phyloP scores from a whole-genome alignment of 2,329 filamentous ascomycete species.

The Trichoderma sp. region DNA sequence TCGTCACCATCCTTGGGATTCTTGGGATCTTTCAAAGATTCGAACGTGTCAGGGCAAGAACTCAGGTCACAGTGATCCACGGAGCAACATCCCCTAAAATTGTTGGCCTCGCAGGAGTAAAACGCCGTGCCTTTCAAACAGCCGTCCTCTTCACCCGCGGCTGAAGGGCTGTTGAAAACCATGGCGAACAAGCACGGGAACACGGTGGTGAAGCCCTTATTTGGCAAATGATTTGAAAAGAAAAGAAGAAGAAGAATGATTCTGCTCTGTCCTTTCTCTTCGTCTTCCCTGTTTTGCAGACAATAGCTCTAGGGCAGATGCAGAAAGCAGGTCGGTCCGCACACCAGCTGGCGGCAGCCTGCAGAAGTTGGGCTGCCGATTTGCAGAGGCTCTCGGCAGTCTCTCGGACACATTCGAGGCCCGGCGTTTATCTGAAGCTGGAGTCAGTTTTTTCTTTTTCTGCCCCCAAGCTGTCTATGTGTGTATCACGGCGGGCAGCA shows the following conservation, averaged over 20 bases:
- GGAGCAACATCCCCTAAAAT: slow-evolving; percentile 50
- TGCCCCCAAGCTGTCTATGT: not conserved
- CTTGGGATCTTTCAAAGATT: slow-evolving; percentile 4
- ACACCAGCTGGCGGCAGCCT: slow-evolving; percentile 5
- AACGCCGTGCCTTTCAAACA: slow-evolving; percentile 39
- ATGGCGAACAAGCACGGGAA: not conserved
- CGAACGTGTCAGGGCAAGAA: slow-evolving; percentile 34
- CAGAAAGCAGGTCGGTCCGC: not conserved
- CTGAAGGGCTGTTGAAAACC: not conserved
- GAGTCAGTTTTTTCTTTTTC: not conserved
- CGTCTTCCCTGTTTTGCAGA: not conserved
- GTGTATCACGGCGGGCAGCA: not conserved
- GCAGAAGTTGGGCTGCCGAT: not conserved
- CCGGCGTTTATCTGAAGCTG: not conserved
- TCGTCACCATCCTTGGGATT: not conserved
- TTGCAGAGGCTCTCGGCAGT: not conserved
- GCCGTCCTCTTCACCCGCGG: slow-evolving; percentile 7
- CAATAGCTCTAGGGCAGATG: not conserved
- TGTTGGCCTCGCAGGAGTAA: slow-evolving; percentile 42
- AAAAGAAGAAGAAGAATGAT: not conserved
- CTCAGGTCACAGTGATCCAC: slow-evolving; percentile 44
- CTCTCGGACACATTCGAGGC: not conserved
- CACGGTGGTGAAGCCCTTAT: not conserved
- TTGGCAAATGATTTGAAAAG: not conserved
- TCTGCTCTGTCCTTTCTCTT: not conserved